Conservation (phyloP, 768 basidiomycete species). For the Lepiota subincarnata region DNA sequence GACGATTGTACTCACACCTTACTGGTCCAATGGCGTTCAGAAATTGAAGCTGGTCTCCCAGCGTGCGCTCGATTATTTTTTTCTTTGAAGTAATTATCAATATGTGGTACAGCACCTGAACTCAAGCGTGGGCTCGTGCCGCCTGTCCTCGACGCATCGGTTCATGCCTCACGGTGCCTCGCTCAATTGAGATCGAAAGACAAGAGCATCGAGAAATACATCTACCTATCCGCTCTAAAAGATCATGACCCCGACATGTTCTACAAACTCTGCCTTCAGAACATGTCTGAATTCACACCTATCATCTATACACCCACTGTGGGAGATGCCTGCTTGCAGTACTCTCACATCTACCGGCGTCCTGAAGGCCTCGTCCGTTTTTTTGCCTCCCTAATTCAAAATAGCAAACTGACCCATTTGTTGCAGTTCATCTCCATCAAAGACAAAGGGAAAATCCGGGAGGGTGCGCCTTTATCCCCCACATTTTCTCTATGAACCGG, state of each 20-base stretch:
- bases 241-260: slow-evolving; percentile 70
- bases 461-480: slow-evolving; percentile 24
- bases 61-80: slow-evolving; percentile 36
- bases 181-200: slow-evolving; percentile 74
- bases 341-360: slow-evolving; percentile 70
- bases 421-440: slow-evolving; percentile 70
- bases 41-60: slow-evolving; percentile 59
- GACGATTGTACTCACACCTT: slow-evolving; percentile 67
- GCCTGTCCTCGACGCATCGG: slow-evolving; percentile 45
- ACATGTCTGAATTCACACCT: slow-evolving; percentile 71
- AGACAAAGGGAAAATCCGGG: slow-evolving; percentile 77
- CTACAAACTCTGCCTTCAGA: slow-evolving; percentile 67
- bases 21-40: slow-evolving; percentile 66
- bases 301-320: slow-evolving; percentile 92
- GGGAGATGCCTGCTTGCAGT: slow-evolving; percentile 86
- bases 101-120: slow-evolving; percentile 31
- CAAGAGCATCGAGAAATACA: slow-evolving; percentile 77
- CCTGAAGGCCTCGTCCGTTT: slow-evolving; percentile 66
- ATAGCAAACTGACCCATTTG: slow-evolving; percentile 12
- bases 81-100: slow-evolving; percentile 10
- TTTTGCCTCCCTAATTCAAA: not conserved
- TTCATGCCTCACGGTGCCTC: slow-evolving; percentile 59
- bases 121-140: slow-evolving; percentile 58
- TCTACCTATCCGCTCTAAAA: slow-evolving; percentile 76
- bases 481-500: not conserved